These are phyloP conservation scores for Rhizopus arrhizus DNA, from an alignment of 371 early-diverging fungal genomes.

Conservation along the genomic window DNA sequence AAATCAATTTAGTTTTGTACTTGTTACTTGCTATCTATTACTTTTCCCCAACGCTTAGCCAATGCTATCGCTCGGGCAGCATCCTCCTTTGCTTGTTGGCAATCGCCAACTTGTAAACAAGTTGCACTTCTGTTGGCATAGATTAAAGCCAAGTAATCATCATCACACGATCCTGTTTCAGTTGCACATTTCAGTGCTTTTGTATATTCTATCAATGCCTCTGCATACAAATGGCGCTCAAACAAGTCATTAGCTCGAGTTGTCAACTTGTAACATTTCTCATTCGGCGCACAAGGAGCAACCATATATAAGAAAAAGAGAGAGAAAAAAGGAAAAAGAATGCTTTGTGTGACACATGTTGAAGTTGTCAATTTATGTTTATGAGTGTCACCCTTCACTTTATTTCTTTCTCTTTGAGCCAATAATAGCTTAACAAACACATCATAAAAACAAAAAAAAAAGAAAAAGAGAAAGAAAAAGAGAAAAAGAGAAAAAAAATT, in stretches of 20 bases:
- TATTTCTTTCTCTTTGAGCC: no score
- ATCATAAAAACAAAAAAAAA: no score
- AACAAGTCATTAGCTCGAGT: slow-evolving; percentile 63
- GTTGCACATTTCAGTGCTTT: slow-evolving; percentile 54
- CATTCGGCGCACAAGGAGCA: slow-evolving; percentile 37
- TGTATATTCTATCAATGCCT: slow-evolving; percentile 67
- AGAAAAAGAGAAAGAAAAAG: no score
- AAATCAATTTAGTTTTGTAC: background rate
- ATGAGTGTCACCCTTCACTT: no score
- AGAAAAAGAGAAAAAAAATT: no score
- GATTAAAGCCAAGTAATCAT: slow-evolving; percentile 57
- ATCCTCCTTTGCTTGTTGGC: slow-evolving; percentile 65
- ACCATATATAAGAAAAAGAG: slow-evolving; percentile 3
- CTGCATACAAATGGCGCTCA: slow-evolving; percentile 53
- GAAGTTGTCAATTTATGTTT: no score
- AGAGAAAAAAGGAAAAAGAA: background rate
- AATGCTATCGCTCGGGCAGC: slow-evolving; percentile 60
- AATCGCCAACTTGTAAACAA: slow-evolving; percentile 48
- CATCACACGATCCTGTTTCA: slow-evolving; percentile 24
- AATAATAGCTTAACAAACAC: no score
- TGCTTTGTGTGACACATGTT: no score
- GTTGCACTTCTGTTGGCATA: slow-evolving; percentile 74
- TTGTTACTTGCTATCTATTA: slow-evolving; percentile 15
- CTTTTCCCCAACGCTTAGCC: slow-evolving; percentile 78
- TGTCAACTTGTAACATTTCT: slow-evolving; percentile 42